Evolutionary conservation across 345 rosid genomes (phyloP), one percentile per base, ranked within the genome.

Genomic region (Gossypium arboreum): DNA sequence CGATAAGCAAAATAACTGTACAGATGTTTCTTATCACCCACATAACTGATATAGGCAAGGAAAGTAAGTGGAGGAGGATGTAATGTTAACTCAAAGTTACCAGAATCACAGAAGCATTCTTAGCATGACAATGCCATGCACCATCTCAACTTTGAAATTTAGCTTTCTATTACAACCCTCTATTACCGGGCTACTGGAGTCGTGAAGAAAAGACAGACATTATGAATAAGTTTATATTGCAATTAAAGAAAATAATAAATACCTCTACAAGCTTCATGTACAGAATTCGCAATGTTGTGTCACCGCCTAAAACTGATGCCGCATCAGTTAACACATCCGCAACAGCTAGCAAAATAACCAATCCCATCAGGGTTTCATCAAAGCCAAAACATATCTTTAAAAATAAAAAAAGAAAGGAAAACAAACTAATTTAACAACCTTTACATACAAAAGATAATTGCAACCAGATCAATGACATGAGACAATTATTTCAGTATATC

Each of bases 251-350:
- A 29, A 68, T 59, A 71, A 73, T 29, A 85, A 86, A 63, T 72
- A 89, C 98, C 98, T 95, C 98, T 59, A 82, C 85, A 82, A 95
- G 97, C 85, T 92, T 93, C 87, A 86, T 69, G 52, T 87, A 90
- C 51, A 95, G 93, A 86, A 95, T 93, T 85, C 83, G 90, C 75
- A 95, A 85, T 10, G 90, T 91, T 20, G 89, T 83, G 75, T 91
- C 99, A 82, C 99, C 98, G 68, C 97, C 94, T 80, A 95, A 83
- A 80, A 93, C 94, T 77, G 88, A 86, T 12, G 99, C 99, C 51
- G 97, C 97, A 78, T 95, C 98, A 27, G 79, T 87, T 84, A 95
- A 82, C 72, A 92, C 97, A 79, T 95, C 98, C 84, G 97, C 97
- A 79, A 93, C 97, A 88, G 98, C 99, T 95, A 86, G 71, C 68